Conservation (phyloP, 768 basidiomycete genomes). For the Psilocybe subaeruginosa region DNA sequence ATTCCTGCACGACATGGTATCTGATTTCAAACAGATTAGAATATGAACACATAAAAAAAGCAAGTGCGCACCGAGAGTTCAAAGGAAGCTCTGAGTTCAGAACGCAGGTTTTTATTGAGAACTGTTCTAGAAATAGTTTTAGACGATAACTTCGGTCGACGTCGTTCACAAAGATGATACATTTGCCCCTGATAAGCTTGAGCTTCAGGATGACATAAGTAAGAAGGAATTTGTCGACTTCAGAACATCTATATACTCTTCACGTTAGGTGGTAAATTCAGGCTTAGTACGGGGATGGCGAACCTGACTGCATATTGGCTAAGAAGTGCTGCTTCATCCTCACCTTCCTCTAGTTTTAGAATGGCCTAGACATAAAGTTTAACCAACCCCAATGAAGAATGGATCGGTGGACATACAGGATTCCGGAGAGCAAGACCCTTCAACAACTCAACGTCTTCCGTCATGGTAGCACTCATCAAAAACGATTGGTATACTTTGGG, state of each 20-base stretch:
- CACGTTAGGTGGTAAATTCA: background rate
- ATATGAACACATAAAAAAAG: background rate
- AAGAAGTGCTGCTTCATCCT: constrained; percentile 79
- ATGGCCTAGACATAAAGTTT: constrained; percentile 57
- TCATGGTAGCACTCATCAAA: constrained; percentile 97
- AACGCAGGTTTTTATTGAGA: constrained; percentile 94
- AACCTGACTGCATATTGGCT: constrained; percentile 87
- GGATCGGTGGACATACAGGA: constrained; percentile 61
- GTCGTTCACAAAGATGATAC: constrained; percentile 94
- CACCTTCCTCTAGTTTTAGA: constrained; percentile 84
- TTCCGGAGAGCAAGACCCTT: constrained; percentile 87
- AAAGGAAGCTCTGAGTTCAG: constrained; percentile 95
- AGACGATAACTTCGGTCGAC: constrained; percentile 93
- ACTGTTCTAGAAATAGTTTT: constrained; percentile 98
- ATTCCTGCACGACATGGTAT: constrained; percentile 97
- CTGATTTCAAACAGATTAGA: constrained; percentile 35
- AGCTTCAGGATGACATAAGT: constrained; percentile 97
- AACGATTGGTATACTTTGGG: constrained; percentile 90
- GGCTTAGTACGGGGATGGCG: constrained; percentile 16
- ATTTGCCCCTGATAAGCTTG: constrained; percentile 94
- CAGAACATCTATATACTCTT: constrained; percentile 64
- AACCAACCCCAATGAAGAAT: background rate
- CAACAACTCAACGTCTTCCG: constrained; percentile 90
- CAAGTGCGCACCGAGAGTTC: constrained; percentile 71
- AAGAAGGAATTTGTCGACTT: constrained; percentile 96